Evolutionary conservation across 2,329 filamentous ascomycete species (phyloP).

Genomic region (Stachybotrys elegans): DNA sequence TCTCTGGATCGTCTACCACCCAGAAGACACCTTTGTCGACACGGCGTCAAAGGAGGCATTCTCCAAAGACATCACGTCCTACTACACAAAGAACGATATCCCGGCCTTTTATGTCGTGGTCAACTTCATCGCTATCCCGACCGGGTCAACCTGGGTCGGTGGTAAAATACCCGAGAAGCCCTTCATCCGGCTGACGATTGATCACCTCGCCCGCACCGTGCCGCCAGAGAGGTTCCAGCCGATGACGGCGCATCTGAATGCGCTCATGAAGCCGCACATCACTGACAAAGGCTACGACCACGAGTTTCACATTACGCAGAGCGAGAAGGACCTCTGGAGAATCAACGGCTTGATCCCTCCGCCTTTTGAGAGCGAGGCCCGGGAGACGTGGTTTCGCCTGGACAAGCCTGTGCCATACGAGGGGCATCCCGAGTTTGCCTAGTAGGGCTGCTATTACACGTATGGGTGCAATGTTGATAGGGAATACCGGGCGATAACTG

Average conservation of each 20-base stretch:
- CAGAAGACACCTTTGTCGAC: constrained; percentile 25
- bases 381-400: constrained; percentile 23
- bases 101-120: constrained; percentile 40
- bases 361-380: constrained; percentile 24
- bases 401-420: not conserved
- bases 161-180: constrained; percentile 13
- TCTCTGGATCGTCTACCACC: constrained; percentile 37
- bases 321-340: constrained; percentile 36
- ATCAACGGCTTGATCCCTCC: constrained; percentile 34
- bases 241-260: constrained; percentile 17
- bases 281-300: constrained; percentile 35
- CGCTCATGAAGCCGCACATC: constrained; percentile 30
- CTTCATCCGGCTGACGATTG: constrained; percentile 28
- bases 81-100: constrained; percentile 20
- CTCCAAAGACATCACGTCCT: constrained; percentile 26
- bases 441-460: no score
- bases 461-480: no score
- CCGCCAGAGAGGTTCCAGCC: constrained; percentile 12
- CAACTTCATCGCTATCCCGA: constrained; percentile 27
- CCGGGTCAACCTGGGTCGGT: constrained; percentile 16
- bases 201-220: constrained; percentile 19
- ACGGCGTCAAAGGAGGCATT: constrained; percentile 22
- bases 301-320: constrained; percentile 38
- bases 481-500: no score
- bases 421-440: no score